A percentile compares a stretch with the other conserved stretches of the same genome.
Evolutionary conservation across 1,284 basidiomycete genomes (phyloP).

Genomic region (Tetrapyrgos nigripes): DNA sequence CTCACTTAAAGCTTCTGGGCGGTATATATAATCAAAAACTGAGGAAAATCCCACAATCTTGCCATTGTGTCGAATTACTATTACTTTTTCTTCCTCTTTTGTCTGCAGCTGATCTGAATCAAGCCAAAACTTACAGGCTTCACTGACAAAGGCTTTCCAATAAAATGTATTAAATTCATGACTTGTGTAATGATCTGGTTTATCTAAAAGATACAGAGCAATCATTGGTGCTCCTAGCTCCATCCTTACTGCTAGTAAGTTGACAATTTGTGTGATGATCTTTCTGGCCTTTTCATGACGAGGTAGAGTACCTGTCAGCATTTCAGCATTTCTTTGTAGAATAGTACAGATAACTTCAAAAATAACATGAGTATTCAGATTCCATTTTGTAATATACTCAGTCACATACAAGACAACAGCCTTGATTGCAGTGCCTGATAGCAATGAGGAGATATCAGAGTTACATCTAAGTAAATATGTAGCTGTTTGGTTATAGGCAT

Average conservation of each 20-base stretch:
- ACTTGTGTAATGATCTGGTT: conserved; percentile 41
- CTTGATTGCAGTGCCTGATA: conserved; percentile 42
- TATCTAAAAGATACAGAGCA: conserved; percentile 31
- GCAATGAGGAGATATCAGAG: conserved; percentile 39
- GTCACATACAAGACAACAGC: conserved; percentile 43
- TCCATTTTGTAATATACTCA: conserved; percentile 45
- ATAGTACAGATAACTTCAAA: conserved; percentile 37
- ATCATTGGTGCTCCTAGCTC: conserved; percentile 41
- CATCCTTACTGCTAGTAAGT: conserved; percentile 30
- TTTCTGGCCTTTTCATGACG: conserved; percentile 24
- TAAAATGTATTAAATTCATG: conserved; percentile 33
- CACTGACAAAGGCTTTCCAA: conserved; percentile 33
- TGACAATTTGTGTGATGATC: conserved; percentile 35
- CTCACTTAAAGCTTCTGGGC: conserved; percentile 11
- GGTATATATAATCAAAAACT: conserved; percentile 26
- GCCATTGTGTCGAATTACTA: not conserved
- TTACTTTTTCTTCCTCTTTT: conserved; percentile 18
- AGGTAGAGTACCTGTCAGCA: conserved; percentile 14
- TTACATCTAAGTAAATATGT: conserved; percentile 42
- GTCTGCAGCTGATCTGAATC: not conserved
- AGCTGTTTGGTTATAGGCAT: conserved; percentile 33
- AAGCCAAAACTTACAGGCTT: conserved; percentile 18
- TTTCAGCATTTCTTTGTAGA: conserved; percentile 27
- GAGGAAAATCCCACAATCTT: conserved; percentile 2
- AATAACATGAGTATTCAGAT: conserved; percentile 38